Evolutionary conservation across 495 filamentous ascomycete species (phyloP).

Genomic region (Neurospora pannonica): DNA sequence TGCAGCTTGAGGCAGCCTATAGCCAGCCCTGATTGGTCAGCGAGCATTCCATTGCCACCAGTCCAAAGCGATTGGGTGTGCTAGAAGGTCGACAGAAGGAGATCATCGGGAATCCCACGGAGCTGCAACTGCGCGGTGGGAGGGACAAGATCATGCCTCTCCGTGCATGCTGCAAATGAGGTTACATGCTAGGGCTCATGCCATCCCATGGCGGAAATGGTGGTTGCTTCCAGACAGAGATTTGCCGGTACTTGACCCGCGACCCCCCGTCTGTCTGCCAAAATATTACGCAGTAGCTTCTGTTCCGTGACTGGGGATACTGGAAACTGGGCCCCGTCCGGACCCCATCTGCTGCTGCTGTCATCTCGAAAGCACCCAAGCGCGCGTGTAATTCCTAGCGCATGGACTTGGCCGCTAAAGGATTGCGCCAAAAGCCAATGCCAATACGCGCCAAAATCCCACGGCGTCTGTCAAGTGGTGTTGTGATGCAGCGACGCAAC

Average conservation of each 20-base stretch:
- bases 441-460: not conserved
- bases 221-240: not conserved
- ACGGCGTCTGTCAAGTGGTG: not conserved
- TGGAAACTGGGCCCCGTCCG: not conserved
- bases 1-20: not conserved
- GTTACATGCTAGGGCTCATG: conserved; percentile 9
- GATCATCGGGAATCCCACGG: conserved; percentile 3
- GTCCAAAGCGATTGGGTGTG: conserved; percentile 7
- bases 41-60: not conserved
- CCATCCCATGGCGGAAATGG: not conserved
- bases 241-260: conserved; percentile 1
- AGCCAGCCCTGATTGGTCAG: conserved; percentile 7
- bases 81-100: not conserved
- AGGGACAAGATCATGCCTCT: conserved; percentile 1
- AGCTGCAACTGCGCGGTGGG: not conserved
- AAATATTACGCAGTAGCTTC: not conserved
- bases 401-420: not conserved
- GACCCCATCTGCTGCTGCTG: conserved; percentile 2
- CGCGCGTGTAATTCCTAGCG: not conserved
- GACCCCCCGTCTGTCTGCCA: not conserved
- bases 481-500: not conserved
- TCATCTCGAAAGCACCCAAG: not conserved
- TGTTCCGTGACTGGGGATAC: not conserved
- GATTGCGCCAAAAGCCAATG: not conserved
- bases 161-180: conserved; percentile 3